phyloP scores from a whole-genome alignment of 208 protist species.

The Leishmania braziliensis region DNA sequence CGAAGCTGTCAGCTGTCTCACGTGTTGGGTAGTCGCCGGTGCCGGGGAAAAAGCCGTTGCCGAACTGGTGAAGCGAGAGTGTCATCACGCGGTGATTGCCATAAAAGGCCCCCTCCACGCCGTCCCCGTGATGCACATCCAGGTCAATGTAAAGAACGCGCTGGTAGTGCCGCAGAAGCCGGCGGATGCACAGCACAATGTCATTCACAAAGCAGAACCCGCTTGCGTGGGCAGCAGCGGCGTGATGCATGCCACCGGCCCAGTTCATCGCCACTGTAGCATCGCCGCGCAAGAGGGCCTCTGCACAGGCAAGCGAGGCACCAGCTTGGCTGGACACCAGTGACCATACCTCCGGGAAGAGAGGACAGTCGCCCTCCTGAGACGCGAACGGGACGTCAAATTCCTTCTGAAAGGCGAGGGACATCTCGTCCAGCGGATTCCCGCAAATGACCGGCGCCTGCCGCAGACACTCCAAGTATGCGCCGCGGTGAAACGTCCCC shows the following conservation, averaged over 20 bases:
- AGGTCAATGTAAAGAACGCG: conserved; percentile 99
- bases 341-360: conserved; percentile 83
- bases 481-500: conserved; percentile 63
- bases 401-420: conserved; percentile 76
- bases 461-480: conserved; percentile 79
- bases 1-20: conserved; percentile 57
- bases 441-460: conserved; percentile 63
- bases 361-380: conserved; percentile 69
- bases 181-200: conserved; percentile 99
- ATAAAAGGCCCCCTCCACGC: conserved; percentile 99
- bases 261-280: conserved; percentile 99
- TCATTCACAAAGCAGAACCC: conserved; percentile 99
- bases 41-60: conserved; percentile 97
- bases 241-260: conserved; percentile 98
- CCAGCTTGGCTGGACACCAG: conserved; percentile 80
- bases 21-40: conserved; percentile 84
- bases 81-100: conserved; percentile 99
- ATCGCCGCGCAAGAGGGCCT: conserved; percentile 92
- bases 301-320: conserved; percentile 95
- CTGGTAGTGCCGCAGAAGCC: conserved; percentile 96
- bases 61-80: conserved; percentile 99
- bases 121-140: conserved; percentile 99
- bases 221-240: conserved; percentile 92
- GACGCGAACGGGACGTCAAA: conserved; percentile 76
- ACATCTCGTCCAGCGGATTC: conserved; percentile 56